Base-by-base conservation (phyloP, 805 yeast genomes). In the Sugiyamaella smithiae region DNA sequence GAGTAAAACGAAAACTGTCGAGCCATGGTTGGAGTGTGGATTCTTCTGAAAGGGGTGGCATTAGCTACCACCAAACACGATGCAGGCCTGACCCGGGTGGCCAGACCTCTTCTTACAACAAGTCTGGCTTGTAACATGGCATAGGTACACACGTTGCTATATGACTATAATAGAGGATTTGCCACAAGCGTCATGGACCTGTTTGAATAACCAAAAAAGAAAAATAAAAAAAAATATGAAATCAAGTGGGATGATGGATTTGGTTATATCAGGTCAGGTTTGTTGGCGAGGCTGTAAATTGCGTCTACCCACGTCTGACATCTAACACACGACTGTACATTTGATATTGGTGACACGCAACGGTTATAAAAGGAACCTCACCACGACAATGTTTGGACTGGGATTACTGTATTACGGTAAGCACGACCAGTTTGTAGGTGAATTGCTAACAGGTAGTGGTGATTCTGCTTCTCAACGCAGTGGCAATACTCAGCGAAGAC, bases 401-500 rank as follows among this genome's bases (percentile, higher is more conserved):
- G 72, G 72, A 14, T 53, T 65, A 33, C 53, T 68, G 37, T 57
- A 62, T 45, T 68, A 67, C 52, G 64, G 66, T 62, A 48, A 16
- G 65, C 32, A 7, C 16, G 8, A 17, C 24, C 3, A 5, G 12
- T n/a, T 12, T 14, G 9, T 19, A 24, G 5, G 11, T 29, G 24
- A 9, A 6, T 22, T 42, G 22, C 48, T 45, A 45, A 45, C 45
- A 17, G 16, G 17, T 35, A 62, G 69, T 67, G 38, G 57, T 60
- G 20, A 62, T 71, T 19, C 63, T 86, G 32, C 67, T 85, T 49
- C 76, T 85, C 42, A 86, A 86, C 64, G 80, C 91, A 0, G 77
- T 86, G 24, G 93, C 93, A 0, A 83, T 86, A 29, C 74, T 86
- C 45, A 84, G 85, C 62, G 95, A 86, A 58, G 93, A 86, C 59